These are phyloP conservation scores for Ambrosiella beaveri DNA, from an alignment of 2,329 filamentous ascomycete species.

Conservation along the genomic window DNA sequence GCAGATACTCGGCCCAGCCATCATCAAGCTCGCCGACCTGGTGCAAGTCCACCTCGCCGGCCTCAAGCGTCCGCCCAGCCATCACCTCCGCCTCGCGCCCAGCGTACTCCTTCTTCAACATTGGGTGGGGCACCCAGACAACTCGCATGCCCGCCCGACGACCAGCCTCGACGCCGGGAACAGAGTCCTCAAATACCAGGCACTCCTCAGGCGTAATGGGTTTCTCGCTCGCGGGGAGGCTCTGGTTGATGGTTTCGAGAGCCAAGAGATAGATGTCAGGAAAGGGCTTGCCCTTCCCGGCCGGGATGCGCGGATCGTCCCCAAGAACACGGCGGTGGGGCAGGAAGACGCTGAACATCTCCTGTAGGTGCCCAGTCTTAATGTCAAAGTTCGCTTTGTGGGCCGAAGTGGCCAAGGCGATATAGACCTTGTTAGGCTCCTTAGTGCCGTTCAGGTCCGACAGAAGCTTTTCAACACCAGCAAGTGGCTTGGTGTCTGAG, in stretches of 20 bases:
- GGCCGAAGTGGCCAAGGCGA: constrained; percentile 75
- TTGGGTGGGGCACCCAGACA: constrained; percentile 77
- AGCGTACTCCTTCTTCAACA: constrained; percentile 55
- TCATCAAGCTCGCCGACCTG: constrained; percentile 40
- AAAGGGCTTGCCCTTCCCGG: constrained; percentile 77
- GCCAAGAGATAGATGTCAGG: constrained; percentile 91
- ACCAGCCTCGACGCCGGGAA: constrained; percentile 81
- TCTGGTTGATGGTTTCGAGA: constrained; percentile 65
- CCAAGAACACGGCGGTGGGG: constrained; percentile 59
- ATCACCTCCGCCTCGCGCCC: constrained; percentile 68
- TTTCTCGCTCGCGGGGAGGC: constrained; percentile 42
- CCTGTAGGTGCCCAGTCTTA: constrained; percentile 49
- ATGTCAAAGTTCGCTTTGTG: constrained; percentile 54
- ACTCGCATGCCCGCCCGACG: constrained; percentile 87
- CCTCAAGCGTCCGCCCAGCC: constrained; percentile 62
- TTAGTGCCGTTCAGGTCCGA: constrained; percentile 35
- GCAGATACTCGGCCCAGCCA: constrained; percentile 42
- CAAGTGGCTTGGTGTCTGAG: constrained; percentile 54
- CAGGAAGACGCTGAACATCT: constrained; percentile 49
- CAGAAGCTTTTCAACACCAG: constrained; percentile 59
- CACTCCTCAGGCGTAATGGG: constrained; percentile 69
- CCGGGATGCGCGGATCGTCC: constrained; percentile 61
- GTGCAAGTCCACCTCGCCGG: constrained; percentile 34
- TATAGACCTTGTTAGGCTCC: constrained; percentile 44
- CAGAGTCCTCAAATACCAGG: constrained; percentile 88